A percentile compares a stretch with the other conserved stretches of the same genome.
Evolutionary conservation across 2,329 filamentous ascomycete genomes (phyloP).

Genomic region (Aspergillus novofumigatus): DNA sequence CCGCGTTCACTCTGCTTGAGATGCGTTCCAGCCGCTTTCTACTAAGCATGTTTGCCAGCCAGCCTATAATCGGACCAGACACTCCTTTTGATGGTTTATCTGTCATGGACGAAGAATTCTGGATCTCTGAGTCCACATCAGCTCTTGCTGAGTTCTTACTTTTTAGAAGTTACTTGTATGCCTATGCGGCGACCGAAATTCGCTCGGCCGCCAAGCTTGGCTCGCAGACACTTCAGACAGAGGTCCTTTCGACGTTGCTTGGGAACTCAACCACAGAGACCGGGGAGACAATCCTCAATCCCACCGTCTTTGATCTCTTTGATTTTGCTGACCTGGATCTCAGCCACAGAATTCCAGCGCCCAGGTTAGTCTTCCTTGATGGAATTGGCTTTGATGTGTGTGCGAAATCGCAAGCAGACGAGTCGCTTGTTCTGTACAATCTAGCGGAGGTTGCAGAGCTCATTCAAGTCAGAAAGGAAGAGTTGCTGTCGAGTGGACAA

Average conservation of each 20-base stretch:
- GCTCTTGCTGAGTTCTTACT: constrained; percentile 74
- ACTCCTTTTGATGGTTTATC: constrained; percentile 70
- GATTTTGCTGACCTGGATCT: constrained; percentile 75
- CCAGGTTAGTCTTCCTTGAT: constrained; percentile 56
- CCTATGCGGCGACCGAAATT: constrained; percentile 82
- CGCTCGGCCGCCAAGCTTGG: constrained; percentile 68
- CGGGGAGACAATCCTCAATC: constrained; percentile 62
- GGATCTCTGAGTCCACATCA: constrained; percentile 61
- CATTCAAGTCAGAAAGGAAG: constrained; percentile 51
- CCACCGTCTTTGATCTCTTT: constrained; percentile 85
- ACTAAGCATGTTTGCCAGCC: constrained; percentile 69
- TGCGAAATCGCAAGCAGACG: constrained; percentile 55
- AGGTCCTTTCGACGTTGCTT: constrained; percentile 65
- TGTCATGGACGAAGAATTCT: constrained; percentile 61
- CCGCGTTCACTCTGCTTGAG: constrained; percentile 69
- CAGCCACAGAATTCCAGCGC: constrained; percentile 43
- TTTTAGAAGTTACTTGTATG: constrained; percentile 70
- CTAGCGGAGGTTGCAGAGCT: constrained; percentile 69
- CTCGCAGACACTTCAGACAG: constrained; percentile 65
- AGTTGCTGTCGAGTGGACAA: constrained; percentile 37
- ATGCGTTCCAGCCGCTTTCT: constrained; percentile 75
- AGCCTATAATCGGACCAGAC: constrained; percentile 65
- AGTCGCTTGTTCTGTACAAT: constrained; percentile 55
- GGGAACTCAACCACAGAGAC: constrained; percentile 64
- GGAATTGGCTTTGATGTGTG: constrained; percentile 67